phyloP scores from a whole-genome alignment of 768 basidiomycete species.

The Tulasnella calospora region DNA sequence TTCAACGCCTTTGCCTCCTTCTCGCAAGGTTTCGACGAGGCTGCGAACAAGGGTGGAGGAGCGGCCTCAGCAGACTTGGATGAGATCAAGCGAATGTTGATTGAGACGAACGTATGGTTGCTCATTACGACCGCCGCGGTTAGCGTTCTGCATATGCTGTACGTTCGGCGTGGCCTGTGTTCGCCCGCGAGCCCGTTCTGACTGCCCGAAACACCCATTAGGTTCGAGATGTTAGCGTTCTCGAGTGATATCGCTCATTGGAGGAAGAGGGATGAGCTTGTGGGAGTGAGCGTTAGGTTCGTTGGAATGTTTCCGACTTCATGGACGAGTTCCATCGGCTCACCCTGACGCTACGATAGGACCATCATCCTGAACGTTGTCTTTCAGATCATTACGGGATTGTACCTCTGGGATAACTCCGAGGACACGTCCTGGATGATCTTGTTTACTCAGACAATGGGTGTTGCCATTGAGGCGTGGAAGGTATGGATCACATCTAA shows the following conservation, averaged over 20 bases:
- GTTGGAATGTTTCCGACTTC: constrained; percentile 30
- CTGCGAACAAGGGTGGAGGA: constrained; percentile 42
- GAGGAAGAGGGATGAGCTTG: constrained; percentile 90
- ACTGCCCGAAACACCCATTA: not conserved
- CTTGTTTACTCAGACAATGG: constrained; percentile 77
- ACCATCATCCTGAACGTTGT: constrained; percentile 87
- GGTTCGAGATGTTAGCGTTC: constrained; percentile 55
- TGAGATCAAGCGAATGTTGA: constrained; percentile 90
- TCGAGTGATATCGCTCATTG: constrained; percentile 92
- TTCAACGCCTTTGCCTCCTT: constrained; percentile 83
- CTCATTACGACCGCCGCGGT: constrained; percentile 73
- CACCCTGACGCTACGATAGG: constrained; percentile 34
- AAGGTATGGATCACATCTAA: constrained; percentile 51
- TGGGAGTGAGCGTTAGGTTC: constrained; percentile 89
- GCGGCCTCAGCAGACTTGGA: constrained; percentile 70
- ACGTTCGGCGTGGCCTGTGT: constrained; percentile 35
- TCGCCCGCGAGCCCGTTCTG: not conserved
- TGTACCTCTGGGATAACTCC: constrained; percentile 93
- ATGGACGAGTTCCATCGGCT: constrained; percentile 30
- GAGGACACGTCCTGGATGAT: constrained; percentile 99
- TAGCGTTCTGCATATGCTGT: constrained; percentile 83
- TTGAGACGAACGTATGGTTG: constrained; percentile 85
- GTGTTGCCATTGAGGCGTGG: constrained; percentile 86
- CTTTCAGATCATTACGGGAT: constrained; percentile 74
- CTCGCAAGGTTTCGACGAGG: constrained; percentile 82